These are phyloP conservation scores for Penicillium sp. DNA, from an alignment of 2,329 filamentous ascomycete species.

Conservation along the genomic window DNA sequence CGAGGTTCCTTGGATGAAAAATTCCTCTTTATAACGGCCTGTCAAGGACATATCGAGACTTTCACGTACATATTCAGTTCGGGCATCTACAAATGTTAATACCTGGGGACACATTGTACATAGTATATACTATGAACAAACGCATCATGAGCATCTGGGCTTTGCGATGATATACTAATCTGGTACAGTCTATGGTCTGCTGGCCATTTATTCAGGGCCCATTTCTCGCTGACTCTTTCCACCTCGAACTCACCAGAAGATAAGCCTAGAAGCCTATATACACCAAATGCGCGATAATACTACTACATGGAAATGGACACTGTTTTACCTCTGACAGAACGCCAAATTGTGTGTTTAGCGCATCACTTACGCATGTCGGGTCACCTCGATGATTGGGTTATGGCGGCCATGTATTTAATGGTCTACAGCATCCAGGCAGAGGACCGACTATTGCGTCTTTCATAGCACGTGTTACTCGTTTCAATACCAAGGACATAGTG, in stretches of 20 bases:
- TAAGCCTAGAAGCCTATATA: background rate
- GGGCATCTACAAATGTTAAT: background rate
- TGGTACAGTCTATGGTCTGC: background rate
- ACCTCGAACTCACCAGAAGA: background rate
- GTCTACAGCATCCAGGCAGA: slow-evolving; percentile 13
- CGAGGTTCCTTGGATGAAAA: slow-evolving; percentile 28
- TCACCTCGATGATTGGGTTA: slow-evolving; percentile 7
- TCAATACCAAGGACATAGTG: too few species aligned
- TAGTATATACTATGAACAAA: background rate
- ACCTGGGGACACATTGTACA: background rate
- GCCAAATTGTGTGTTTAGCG: too few species aligned
- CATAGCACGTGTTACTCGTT: too few species aligned
- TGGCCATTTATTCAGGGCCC: background rate
- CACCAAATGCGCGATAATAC: background rate
- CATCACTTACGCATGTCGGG: slow-evolving; percentile 15
- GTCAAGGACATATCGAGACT: background rate
- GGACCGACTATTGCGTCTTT: background rate
- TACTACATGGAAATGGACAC: slow-evolving; percentile 10
- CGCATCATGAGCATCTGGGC: background rate
- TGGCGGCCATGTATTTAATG: slow-evolving; percentile 10
- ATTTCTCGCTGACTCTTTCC: background rate
- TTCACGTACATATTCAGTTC: background rate
- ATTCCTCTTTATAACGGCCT: background rate
- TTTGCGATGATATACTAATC: background rate
- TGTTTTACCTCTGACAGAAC: background rate